These are phyloP conservation scores for Lenwebbia sp. DNA, from an alignment of 345 rosid genomes.

Conservation along the genomic window DNA sequence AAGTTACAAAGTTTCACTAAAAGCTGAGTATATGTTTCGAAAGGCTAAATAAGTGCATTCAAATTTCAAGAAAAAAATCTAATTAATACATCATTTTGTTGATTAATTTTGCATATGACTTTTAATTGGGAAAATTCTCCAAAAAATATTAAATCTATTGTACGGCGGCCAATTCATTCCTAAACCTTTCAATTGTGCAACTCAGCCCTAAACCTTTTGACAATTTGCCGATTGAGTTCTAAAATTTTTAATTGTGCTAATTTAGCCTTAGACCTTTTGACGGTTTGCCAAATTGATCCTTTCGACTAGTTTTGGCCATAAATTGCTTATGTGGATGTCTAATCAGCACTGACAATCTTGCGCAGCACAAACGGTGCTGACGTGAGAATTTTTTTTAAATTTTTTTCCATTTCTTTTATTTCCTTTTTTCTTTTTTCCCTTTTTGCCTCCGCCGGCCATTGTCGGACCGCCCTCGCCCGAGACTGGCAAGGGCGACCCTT, in stretches of 20 bases:
- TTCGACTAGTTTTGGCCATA: neutral
- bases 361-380: accelerated
- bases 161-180: no score
- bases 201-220: neutral
- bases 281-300: neutral
- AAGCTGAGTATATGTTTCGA: neutral
- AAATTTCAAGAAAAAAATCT: neutral
- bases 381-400: accelerated
- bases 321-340: accelerated
- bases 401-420: neutral
- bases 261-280: neutral
- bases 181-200: no score
- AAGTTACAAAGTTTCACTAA: neutral
- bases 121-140: no score
- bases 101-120: no score
- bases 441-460: accelerated
- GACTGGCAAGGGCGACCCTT: neutral
- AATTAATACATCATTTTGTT: neutral
- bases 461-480: neutral
- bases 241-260: neutral
- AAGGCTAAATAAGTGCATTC: neutral
- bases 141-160: no score
- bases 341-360: accelerated
- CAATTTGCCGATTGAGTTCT: neutral
- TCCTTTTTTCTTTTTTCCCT: no score